These are phyloP conservation scores for Ganoderma meredithae DNA, from an alignment of 1,284 basidiomycete species.

Conservation along the genomic window DNA sequence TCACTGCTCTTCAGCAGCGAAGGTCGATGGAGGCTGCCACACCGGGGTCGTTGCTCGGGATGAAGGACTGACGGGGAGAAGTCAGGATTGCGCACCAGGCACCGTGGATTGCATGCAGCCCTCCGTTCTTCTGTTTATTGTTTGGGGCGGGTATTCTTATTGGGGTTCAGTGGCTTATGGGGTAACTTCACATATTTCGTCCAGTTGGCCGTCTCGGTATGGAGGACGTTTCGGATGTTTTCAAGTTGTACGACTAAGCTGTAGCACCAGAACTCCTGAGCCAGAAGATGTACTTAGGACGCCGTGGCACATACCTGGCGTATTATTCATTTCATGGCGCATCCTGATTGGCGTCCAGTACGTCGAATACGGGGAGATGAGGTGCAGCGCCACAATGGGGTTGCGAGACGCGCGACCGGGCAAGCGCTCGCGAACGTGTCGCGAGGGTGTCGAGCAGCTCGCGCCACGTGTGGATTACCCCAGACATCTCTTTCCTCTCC, in stretches of 20 bases:
- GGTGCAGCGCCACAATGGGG: background rate
- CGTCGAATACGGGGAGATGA: no score
- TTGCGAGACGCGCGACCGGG: conserved; percentile 9
- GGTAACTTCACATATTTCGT: conserved; percentile 12
- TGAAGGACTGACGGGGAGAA: conserved; percentile 25
- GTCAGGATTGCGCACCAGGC: background rate
- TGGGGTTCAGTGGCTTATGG: conserved; percentile 5
- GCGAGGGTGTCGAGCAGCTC: conserved; percentile 11
- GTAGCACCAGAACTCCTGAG: background rate
- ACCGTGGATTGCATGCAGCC: no score
- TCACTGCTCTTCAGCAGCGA: background rate
- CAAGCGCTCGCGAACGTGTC: conserved; percentile 21
- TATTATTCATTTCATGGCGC: background rate
- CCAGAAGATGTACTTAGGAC: background rate
- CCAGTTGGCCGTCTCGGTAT: background rate
- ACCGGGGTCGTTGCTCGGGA: conserved; percentile 29
- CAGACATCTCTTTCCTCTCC: conserved; percentile 25
- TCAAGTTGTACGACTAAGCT: no score
- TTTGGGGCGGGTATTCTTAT: background rate
- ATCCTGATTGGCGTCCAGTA: background rate
- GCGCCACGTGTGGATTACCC: conserved; percentile 27
- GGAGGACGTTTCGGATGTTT: no score
- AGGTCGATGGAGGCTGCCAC: conserved; percentile 27
- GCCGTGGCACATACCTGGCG: background rate
- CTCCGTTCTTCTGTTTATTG: background rate